A percentile compares a stretch with the other conserved stretches of the same genome.
Evolutionary conservation across 352 stramenopile species (phyloP).

Genomic region (Phytophthora hibernalis): DNA sequence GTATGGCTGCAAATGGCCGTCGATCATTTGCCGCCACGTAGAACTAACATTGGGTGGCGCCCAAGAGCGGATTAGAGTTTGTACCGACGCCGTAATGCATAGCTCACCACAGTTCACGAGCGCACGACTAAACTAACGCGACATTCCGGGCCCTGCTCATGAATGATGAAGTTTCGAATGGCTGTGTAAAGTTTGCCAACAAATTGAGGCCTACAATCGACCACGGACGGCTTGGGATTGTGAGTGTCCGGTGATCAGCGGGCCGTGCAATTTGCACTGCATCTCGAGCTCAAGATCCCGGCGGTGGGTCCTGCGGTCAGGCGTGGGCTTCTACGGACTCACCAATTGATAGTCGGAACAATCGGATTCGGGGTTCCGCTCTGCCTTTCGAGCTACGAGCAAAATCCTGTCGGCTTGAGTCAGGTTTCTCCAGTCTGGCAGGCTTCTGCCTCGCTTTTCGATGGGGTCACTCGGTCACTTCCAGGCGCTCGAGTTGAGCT

Average conservation of each 20-base stretch:
- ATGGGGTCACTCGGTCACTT: neutral
- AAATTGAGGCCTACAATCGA: constrained; percentile 29
- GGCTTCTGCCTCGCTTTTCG: neutral
- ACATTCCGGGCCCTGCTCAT: constrained; percentile 18
- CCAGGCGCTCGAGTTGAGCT: constrained; percentile 11
- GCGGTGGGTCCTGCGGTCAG: constrained; percentile 17
- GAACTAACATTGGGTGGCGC: neutral
- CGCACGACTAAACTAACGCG: constrained; percentile 21
- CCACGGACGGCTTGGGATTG: constrained; percentile 5
- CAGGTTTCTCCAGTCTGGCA: neutral
- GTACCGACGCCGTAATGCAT: constrained; percentile 14
- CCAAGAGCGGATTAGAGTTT: neutral
- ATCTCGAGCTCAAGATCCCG: neutral
- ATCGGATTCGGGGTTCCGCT: constrained; percentile 2
- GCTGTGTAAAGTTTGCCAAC: constrained; percentile 19
- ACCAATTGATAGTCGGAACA: constrained; percentile 10
- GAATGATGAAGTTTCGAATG: constrained; percentile 6
- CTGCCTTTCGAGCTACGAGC: neutral
- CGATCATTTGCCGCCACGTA: constrained; percentile 1
- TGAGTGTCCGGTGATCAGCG: constrained; percentile 21
- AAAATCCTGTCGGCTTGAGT: neutral
- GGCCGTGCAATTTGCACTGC: neutral
- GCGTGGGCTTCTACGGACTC: constrained; percentile 4
- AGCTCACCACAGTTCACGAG: constrained; percentile 4
- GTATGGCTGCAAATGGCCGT: constrained; percentile 7